Base-by-base conservation (phyloP, 177 flowering plant species). In the Telopea speciosissima region DNA sequence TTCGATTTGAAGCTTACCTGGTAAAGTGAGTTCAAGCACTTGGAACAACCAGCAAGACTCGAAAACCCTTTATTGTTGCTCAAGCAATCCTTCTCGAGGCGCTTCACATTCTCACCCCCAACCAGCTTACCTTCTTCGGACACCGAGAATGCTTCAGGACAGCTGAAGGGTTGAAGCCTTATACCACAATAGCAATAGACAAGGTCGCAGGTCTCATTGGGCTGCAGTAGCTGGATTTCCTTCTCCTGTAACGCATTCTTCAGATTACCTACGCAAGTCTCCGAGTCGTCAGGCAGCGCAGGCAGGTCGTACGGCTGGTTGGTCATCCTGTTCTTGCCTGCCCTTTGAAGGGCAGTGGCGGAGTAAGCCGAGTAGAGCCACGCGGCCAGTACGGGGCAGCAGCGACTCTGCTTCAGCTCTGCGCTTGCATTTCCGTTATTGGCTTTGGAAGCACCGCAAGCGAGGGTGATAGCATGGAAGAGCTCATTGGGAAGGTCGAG, bases 331-430 rank as follows among this genome's bases (percentile, higher is more conserved):
- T 33, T 33, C 40, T 33, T 33, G 67, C 71, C 70, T 19, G 77
- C 71, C 63, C 73, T 24, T 52, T 76, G 73, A 24, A 86, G 82
- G 10, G 87, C 95, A 44, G 93, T 83, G 61, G 70, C 66, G 0
- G 98, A 86, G 81, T 91, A 88, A 22, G 98, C 90, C 0, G 92
- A 66, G 80, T 88, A 93, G 24, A 93, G 85, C 95, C 92, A 93
- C 9, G 98, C 86, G 0, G 91, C 98, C 1, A 93, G 86, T 0
- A 85, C 89, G 0, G 98, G 98, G 79, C 98, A 93, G 85, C 97
- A 93, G 19, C 85, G 80, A 78, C 69, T 70, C 61, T 78, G 75
- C 66, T 68, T 76, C 49, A 76, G 61, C 22, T 70, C 63, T 23
- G 60, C 58, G 2, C 19, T 14, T 14, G 58, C 13, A 0, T 56